These are phyloP conservation scores for Sugiyamaella lignohabitans DNA, from an alignment of 805 yeast species.

Conservation along the genomic window DNA sequence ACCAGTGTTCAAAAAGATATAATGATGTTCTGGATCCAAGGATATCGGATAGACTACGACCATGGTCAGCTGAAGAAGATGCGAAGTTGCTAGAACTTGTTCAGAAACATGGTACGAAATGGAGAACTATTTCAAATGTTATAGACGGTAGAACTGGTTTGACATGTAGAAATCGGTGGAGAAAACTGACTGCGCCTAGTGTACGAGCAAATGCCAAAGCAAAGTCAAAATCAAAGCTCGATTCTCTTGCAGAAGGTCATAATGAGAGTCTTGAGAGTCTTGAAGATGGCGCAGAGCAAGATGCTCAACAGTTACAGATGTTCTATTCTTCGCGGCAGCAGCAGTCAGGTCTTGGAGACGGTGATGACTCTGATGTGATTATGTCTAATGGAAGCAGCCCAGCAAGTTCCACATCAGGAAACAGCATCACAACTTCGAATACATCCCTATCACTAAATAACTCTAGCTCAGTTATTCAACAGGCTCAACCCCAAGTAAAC, in stretches of 20 bases:
- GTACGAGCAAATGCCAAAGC: neutral
- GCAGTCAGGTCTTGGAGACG: too few species aligned
- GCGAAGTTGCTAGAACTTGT: constrained; percentile 59
- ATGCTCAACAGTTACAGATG: too few species aligned
- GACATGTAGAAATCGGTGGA: constrained; percentile 89
- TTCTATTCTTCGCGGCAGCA: too few species aligned
- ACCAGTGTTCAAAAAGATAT: constrained; percentile 89
- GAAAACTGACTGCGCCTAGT: constrained; percentile 52
- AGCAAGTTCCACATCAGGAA: neutral
- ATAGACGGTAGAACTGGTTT: constrained; percentile 78
- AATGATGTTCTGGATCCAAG: constrained; percentile 81
- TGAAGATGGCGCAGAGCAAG: too few species aligned
- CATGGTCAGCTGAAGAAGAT: constrained; percentile 80
- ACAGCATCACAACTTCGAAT: too few species aligned
- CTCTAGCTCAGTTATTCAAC: too few species aligned
- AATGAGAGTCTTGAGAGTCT: too few species aligned
- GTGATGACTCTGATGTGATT: neutral
- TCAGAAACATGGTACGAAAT: constrained; percentile 70
- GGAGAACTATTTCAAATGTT: constrained; percentile 72
- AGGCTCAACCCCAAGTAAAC: too few species aligned
- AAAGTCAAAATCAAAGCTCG: too few species aligned
- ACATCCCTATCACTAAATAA: too few species aligned
- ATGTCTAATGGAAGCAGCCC: neutral
- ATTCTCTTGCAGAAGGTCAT: too few species aligned
- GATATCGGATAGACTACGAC: constrained; percentile 66